phyloP scores from a whole-genome alignment of 2,329 filamentous ascomycete species.

The Rutstroemia sp. region DNA sequence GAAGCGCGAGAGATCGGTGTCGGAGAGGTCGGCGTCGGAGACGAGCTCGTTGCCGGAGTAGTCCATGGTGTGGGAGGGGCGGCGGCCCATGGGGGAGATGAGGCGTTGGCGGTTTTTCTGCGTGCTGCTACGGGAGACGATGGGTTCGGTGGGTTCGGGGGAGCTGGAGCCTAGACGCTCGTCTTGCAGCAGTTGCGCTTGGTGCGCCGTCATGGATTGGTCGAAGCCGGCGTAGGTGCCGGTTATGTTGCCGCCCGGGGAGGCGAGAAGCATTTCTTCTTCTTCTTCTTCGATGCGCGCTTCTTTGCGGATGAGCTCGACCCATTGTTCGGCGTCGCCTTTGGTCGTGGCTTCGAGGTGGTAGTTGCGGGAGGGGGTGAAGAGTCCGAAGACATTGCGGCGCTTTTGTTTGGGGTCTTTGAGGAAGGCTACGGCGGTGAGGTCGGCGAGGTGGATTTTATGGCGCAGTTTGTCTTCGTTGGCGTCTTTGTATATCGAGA shows the following conservation, averaged over 20 bases:
- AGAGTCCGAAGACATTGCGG: constrained; percentile 84
- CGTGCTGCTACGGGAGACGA: constrained; percentile 10
- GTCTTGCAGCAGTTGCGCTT: constrained; percentile 21
- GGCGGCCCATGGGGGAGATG: constrained; percentile 29
- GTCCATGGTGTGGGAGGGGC: constrained; percentile 55
- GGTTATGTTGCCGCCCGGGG: constrained; percentile 42
- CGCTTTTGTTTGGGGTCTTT: constrained; percentile 84
- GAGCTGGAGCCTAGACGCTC: constrained; percentile 42
- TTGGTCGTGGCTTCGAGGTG: constrained; percentile 73
- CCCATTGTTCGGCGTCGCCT: constrained; percentile 78
- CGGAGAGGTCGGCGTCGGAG: constrained; percentile 83
- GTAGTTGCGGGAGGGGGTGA: constrained; percentile 84
- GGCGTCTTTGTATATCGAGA: constrained; percentile 89
- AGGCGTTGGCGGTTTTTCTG: constrained; percentile 15
- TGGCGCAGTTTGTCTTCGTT: constrained; percentile 85
- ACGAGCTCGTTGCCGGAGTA: constrained; percentile 64
- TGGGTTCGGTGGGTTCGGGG: constrained; percentile 46
- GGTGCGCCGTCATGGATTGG: constrained; percentile 20
- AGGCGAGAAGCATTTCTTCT: constrained; percentile 71
- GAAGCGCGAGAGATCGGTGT: constrained; percentile 44
- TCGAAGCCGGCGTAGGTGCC: constrained; percentile 24
- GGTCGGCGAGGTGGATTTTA: constrained; percentile 79
- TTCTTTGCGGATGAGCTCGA: constrained; percentile 69
- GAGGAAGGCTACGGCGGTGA: constrained; percentile 83
- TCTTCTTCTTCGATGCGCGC: constrained; percentile 84